Evolutionary conservation across 805 yeast species (phyloP).

Genomic region (Wickerhamiella shivajii): DNA sequence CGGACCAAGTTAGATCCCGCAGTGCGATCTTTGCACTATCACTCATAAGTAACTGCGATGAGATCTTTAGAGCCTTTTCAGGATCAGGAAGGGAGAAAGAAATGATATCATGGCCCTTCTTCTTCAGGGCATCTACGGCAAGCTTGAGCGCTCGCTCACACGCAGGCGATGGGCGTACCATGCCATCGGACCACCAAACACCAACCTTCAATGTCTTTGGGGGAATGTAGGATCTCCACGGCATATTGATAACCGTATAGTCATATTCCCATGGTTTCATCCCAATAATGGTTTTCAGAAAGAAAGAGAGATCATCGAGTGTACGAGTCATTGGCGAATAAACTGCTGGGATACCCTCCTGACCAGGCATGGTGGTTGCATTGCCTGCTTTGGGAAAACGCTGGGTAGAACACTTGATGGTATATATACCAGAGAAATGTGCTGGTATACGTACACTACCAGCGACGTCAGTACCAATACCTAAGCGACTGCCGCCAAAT

Average conservation of each 20-base stretch:
- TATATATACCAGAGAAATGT: constrained; percentile 36
- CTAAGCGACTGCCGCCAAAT: constrained; percentile 34
- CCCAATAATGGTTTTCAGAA: constrained; percentile 32
- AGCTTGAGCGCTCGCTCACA: constrained; percentile 29
- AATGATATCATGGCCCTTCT: constrained; percentile 34
- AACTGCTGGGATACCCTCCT: constrained; percentile 34
- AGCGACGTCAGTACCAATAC: constrained; percentile 43
- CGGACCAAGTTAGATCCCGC: constrained; percentile 21
- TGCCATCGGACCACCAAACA: constrained; percentile 34
- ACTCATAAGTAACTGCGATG: constrained; percentile 27
- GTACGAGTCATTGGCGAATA: constrained; percentile 33
- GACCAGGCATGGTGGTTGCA: constrained; percentile 30
- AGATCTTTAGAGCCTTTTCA: constrained; percentile 44
- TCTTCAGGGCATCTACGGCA: constrained; percentile 28
- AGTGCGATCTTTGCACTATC: constrained; percentile 24
- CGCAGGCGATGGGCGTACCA: constrained; percentile 37
- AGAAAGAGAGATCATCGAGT: constrained; percentile 36
- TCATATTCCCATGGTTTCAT: constrained; percentile 45
- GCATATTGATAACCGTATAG: constrained; percentile 30
- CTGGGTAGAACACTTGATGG: constrained; percentile 36
- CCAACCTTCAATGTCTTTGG: constrained; percentile 34
- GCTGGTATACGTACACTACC: constrained; percentile 45
- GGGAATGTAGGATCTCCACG: constrained; percentile 33
- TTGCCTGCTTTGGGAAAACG: constrained; percentile 34
- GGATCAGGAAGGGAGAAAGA: constrained; percentile 37